A percentile compares a stretch with the other conserved stretches of the same genome.
Conservation (phyloP, 179 eudicot genomes). For the Gypsophila paniculata region DNA sequence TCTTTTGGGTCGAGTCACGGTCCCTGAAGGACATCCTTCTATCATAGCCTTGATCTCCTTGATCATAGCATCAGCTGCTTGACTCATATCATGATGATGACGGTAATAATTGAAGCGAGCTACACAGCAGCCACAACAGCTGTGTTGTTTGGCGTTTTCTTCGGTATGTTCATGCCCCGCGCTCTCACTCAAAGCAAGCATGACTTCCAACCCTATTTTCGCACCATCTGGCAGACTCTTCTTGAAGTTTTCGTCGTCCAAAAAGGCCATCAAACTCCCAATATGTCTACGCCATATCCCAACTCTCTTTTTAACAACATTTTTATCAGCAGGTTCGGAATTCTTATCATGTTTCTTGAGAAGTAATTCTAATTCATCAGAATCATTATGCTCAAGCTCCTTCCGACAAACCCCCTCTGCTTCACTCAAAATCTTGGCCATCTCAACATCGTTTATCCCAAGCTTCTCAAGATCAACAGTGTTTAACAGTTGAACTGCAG, state of each 20-base stretch:
- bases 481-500: background rate
- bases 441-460: background rate
- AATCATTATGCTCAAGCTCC: background rate
- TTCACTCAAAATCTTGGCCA: conserved; percentile 7
- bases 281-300: background rate
- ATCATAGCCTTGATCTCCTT: background rate
- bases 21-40: background rate
- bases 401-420: background rate
- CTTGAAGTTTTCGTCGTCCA: background rate
- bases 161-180: background rate
- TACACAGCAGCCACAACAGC: background rate
- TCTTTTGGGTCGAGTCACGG: no score
- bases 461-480: background rate
- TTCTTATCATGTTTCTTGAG: no score
- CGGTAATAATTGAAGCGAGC: background rate
- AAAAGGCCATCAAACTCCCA: background rate
- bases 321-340: background rate
- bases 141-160: background rate
- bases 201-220: background rate
- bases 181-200: conserved; percentile 1
- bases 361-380: no score
- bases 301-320: background rate
- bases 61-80: background rate
- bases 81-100: conserved; percentile 12
- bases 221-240: background rate